Evolutionary conservation across 495 filamentous ascomycete genomes (phyloP), one percentile per base, ranked within the genome.

Genomic region (Poronia punctata): DNA sequence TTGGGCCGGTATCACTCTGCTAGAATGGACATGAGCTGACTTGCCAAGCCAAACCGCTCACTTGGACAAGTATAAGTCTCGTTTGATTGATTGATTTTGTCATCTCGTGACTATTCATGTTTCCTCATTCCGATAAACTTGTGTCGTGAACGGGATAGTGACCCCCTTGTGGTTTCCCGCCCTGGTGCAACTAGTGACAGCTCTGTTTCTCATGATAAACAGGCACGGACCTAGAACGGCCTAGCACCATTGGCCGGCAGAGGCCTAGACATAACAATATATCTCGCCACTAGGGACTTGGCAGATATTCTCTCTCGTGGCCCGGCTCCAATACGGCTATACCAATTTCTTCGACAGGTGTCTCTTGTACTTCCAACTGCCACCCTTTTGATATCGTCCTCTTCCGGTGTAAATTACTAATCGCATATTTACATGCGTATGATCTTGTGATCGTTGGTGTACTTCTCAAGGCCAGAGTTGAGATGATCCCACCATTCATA

Each of bases 401-500:
- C 17, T 40, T 9, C 27, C 33, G 21, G 28, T 16, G 26, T 19
- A 24, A 14, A 4, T 24, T 11, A 36, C n/a, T n/a, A 15, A 16
- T 17, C n/a, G 25, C 30, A 16, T 27, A 26, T 48, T 43, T 45
- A 81, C 92, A 98, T 96, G 43, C 92, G 79, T 32, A 86, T 77
- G 47, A 98, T 97, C 53, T 84, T 68, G 57, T 74, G 82, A 69
- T 97, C 88, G 48, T 82, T 80, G 63, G 71, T 76, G 68, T 92
- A 96, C 66, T 83, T 83, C 38, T 94, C 87, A 48, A 97, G 66
- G 5, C 81, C 74, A 18, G 74, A 70, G 45, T 88, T 83, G 22
- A 97, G 76, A 61, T 88, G 82, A 53, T 80, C 76, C 92, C 92
- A 99, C 92, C 92, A 99, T 61, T 97, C 88, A 54, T 93, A 97